Conservation (phyloP, 192 early-diverging fungal species). For the Coemansia asiatica region DNA sequence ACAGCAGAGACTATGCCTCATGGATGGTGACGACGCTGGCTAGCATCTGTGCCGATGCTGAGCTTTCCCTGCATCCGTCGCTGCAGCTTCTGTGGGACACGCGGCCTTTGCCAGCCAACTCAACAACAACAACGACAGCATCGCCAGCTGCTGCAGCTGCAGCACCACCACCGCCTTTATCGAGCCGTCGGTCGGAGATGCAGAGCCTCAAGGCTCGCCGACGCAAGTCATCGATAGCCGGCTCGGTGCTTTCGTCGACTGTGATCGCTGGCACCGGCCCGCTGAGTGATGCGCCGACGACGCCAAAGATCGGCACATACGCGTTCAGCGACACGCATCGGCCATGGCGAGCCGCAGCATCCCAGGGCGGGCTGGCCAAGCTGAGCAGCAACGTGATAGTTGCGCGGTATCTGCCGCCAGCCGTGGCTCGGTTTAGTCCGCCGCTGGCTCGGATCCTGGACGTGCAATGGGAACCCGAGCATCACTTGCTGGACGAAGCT, state of each 20-base stretch:
- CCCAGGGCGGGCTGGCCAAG: background rate
- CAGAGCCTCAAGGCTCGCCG: conserved; percentile 24
- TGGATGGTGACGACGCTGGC: conserved; percentile 39
- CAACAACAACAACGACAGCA: background rate
- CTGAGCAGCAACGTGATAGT: conserved; percentile 32
- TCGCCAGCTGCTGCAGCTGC: background rate
- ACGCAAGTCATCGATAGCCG: conserved; percentile 44
- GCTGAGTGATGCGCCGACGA: background rate
- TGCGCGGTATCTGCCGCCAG: conserved; percentile 38
- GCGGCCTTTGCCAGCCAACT: too few relatives aligned
- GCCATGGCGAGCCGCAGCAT: conserved; percentile 4
- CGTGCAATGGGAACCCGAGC: conserved; percentile 1
- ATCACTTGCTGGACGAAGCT: conserved; percentile 23
- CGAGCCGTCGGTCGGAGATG: conserved; percentile 12
- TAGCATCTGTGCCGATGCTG: conserved; percentile 41
- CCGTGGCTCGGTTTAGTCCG: conserved; percentile 40
- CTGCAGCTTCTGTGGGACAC: conserved; percentile 4
- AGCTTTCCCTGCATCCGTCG: conserved; percentile 26
- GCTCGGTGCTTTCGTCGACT: conserved; percentile 26
- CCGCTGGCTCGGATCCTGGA: conserved; percentile 38
- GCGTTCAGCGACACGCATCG: conserved; percentile 13
- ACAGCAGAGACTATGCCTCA: conserved; percentile 24
- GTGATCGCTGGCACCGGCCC: background rate
- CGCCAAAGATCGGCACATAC: conserved; percentile 6
- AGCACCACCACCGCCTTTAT: background rate